Percentiles rank a stretch among this genome's conserved stretches.
These are phyloP conservation scores for Acer saccharum DNA, from an alignment of 345 rosid genomes.

Conservation along the genomic window DNA sequence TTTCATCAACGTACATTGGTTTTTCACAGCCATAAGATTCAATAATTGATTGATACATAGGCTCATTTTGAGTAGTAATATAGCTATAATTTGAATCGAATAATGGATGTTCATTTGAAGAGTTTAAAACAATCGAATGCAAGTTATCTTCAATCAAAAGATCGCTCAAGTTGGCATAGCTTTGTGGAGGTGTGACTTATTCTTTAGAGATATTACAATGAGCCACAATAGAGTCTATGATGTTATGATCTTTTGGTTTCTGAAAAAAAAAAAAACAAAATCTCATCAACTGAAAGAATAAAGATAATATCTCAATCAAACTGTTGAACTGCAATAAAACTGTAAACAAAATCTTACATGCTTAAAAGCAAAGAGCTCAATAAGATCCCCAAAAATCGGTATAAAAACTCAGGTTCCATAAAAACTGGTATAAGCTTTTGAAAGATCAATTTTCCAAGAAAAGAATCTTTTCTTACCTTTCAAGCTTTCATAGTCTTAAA, in stretches of 20 bases:
- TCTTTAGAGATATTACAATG: constrained; percentile 36
- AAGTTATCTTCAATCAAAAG: constrained; percentile 26
- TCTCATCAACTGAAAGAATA: neutral
- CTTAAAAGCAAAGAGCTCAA: constrained; percentile 70
- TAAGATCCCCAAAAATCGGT: constrained; percentile 69
- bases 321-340: neutral
- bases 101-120: constrained; percentile 35
- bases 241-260: constrained; percentile 59
- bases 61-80: constrained; percentile 18
- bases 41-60: constrained; percentile 24
- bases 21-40: constrained; percentile 26
- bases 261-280: constrained; percentile 28
- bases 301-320: neutral
- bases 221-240: constrained; percentile 49
- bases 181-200: neutral
- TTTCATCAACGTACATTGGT: constrained; percentile 3
- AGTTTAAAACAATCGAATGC: constrained; percentile 48
- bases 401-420: constrained; percentile 65
- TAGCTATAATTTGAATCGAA: constrained; percentile 28
- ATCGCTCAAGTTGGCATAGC: constrained; percentile 17
- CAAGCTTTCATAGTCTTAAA: no score
- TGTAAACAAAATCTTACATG: constrained; percentile 44
- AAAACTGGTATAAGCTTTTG: no score
- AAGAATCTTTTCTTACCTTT: no score
- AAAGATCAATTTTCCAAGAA: no score